Evolutionary conservation across 352 stramenopile species (phyloP).

Genomic region (Phytophthora uliginosa): DNA sequence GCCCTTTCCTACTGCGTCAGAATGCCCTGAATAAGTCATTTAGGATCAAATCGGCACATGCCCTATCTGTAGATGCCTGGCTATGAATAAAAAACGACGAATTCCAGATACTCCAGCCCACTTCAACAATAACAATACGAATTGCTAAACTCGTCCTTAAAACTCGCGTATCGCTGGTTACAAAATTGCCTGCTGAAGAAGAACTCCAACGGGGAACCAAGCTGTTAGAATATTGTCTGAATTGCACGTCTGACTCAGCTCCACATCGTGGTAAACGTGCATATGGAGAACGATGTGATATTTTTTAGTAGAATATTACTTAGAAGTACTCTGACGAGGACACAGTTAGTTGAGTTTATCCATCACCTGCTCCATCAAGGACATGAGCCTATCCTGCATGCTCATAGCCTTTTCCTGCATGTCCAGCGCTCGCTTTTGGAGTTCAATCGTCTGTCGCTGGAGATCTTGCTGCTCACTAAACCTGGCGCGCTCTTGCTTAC

Average conservation of each 20-base stretch:
- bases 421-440: constrained; percentile 33
- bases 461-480: constrained; percentile 27
- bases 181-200: too few species aligned
- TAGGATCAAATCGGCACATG: too few species aligned
- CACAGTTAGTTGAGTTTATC: constrained; percentile 31
- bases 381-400: constrained; percentile 38
- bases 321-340: background rate
- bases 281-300: too few species aligned
- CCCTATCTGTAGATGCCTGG: too few species aligned
- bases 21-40: too few species aligned
- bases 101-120: background rate
- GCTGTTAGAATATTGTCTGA: too few species aligned
- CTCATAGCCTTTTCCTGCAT: constrained; percentile 40
- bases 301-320: background rate
- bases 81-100: background rate
- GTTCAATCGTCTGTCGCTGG: constrained; percentile 28
- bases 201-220: too few species aligned
- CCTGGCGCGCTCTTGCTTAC: constrained; percentile 12
- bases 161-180: too few species aligned
- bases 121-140: background rate
- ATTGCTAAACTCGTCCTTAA: too few species aligned
- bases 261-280: too few species aligned
- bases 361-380: constrained; percentile 40
- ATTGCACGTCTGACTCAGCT: too few species aligned
- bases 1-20: too few species aligned